These are phyloP conservation scores for Plasmopara muralis DNA, from an alignment of 352 stramenopile species.

Conservation along the genomic window DNA sequence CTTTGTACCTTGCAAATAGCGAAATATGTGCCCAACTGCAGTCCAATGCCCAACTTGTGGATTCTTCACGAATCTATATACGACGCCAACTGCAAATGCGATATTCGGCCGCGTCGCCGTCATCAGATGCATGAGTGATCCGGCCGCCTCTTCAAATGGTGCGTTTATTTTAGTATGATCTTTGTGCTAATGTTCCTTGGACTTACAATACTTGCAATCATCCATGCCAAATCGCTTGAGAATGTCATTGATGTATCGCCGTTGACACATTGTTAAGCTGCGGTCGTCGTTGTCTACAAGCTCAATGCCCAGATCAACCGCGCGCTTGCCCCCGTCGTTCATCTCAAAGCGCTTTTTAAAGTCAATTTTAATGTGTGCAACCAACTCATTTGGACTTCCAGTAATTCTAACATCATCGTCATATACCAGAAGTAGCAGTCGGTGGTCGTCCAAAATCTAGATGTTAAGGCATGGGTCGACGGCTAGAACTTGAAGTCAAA, in stretches of 20 bases:
- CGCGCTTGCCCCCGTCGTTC: not conserved
- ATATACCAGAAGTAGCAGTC: not conserved
- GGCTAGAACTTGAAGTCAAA: not conserved
- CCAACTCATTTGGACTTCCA: not conserved
- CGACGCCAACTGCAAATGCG: slow-evolving; percentile 7
- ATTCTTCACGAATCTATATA: slow-evolving; percentile 20
- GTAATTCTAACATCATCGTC: not conserved
- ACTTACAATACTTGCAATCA: slow-evolving; percentile 1
- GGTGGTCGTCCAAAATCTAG: not conserved
- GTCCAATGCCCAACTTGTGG: not conserved
- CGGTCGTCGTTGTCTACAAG: not conserved
- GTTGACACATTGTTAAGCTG: not conserved
- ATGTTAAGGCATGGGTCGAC: not conserved
- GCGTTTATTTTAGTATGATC: not conserved
- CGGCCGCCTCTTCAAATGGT: slow-evolving; percentile 8
- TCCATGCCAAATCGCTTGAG: slow-evolving; percentile 1
- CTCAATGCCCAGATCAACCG: not conserved
- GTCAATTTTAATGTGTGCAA: not conserved
- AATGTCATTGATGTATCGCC: slow-evolving; percentile 1
- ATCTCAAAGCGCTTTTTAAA: not conserved
- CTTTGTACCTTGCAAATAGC: too few species aligned
- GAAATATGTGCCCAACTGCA: too few species aligned
- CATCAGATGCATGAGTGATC: slow-evolving; percentile 16
- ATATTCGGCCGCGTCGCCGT: slow-evolving; percentile 14
- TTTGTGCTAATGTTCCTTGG: not conserved